Conservation (phyloP, 768 basidiomycete species). For the Boletus rubescentipes region DNA sequence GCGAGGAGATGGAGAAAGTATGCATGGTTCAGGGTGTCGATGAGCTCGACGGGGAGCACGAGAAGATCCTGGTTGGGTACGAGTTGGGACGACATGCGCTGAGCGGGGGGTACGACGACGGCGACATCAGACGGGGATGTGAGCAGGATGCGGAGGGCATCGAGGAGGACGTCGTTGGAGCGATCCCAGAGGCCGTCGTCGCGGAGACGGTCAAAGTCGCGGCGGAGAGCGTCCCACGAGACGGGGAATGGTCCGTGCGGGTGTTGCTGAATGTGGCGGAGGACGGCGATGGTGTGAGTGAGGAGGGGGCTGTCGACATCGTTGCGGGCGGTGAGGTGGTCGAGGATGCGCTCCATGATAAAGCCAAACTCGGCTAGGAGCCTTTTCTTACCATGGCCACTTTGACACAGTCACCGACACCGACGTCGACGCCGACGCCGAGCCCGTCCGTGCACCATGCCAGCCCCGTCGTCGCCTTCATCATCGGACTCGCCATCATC, state of each 20-base stretch:
- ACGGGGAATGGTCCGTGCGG: constrained; percentile 17
- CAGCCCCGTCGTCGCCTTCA: constrained; percentile 69
- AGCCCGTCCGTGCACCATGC: constrained; percentile 36
- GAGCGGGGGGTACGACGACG: constrained; percentile 16
- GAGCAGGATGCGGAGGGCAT: constrained; percentile 21
- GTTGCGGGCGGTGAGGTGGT: constrained; percentile 19
- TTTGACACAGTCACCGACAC: constrained; percentile 13
- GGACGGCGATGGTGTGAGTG: constrained; percentile 18
- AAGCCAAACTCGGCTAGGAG: constrained; percentile 20
- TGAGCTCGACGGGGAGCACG: constrained; percentile 53
- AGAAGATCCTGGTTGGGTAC: constrained; percentile 22
- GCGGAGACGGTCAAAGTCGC: constrained; percentile 22
- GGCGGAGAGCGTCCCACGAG: constrained; percentile 24
- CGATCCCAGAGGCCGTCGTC: constrained; percentile 27
- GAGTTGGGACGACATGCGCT: constrained; percentile 15
- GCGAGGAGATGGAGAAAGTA: constrained; percentile 71
- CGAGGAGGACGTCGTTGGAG: constrained; percentile 28
- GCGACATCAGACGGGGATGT: constrained; percentile 11
- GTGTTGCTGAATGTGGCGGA: constrained; percentile 22
- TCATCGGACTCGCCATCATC: constrained; percentile 85
- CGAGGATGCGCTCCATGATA: constrained; percentile 30
- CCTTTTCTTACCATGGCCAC: constrained; percentile 21
- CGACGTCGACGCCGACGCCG: constrained; percentile 19
- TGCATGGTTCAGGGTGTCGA: constrained; percentile 54
- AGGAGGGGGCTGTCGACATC: constrained; percentile 17